Evolutionary conservation across 2,329 filamentous ascomycete genomes (phyloP), one percentile per base, ranked within the genome.

Genomic region (Pseudogymnoascus sp.): DNA sequence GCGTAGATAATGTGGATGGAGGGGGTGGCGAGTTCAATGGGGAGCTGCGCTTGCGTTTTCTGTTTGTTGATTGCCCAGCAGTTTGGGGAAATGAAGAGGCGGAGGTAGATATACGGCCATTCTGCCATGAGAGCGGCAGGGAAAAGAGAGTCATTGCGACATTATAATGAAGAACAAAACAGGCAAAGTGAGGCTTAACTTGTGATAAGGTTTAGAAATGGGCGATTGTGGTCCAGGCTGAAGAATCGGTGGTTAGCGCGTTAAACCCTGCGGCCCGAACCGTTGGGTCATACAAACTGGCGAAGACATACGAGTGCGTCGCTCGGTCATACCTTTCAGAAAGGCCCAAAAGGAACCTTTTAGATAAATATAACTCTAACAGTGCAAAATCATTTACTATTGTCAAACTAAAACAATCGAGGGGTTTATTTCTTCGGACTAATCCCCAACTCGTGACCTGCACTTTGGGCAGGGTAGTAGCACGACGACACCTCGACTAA

Each of bases 71-170:
- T 61, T 51, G 31, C 54, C 63, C 4, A 60, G 61, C 34, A 59
- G 64, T 36, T 63, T 61, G 10, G 65, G 36, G 11, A 62, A 60
- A 40, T 64, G 62, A 51, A 64, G 63, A 31, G 63, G 40, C 18
- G 64, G 39, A 51, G 42, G 62, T n/a, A 60, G 66, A 21, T 57
- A 64, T 37, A 60, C 54, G 10, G 65, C 63, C 31, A 54, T 23
- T 57, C n/a, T 51, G 54, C 34, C 34, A 37, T 40, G 59, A 61
- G 31, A 71, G 63, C 8, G 69, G 69, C 8, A 69, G 66, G n/a
- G 69, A 65, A 31, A 70, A 71, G 16, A 69, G 64, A 34, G 69
- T 66, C 69, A 71, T 71, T 18, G 34, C 8, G n/a, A 34, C 29
- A 12, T 12, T 57, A 12, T 16, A 18, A 18, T 4, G 26, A 31